phyloP scores from a whole-genome alignment of 2,329 filamentous ascomycete species.

The Ophiostoma sp. region DNA sequence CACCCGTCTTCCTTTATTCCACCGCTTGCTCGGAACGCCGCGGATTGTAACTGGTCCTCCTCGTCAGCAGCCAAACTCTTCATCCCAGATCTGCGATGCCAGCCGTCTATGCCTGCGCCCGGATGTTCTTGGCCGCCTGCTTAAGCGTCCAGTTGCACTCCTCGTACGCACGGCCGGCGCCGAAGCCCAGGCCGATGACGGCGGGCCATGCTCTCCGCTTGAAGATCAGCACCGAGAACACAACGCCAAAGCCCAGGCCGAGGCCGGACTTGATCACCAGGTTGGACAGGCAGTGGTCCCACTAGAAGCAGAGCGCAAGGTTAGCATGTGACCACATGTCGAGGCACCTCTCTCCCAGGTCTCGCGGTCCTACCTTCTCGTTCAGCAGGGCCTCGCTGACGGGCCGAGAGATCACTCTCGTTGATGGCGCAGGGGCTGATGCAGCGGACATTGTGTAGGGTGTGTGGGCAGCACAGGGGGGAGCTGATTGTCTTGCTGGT shows the following conservation, averaged over 20 bases:
- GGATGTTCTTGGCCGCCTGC: constrained; percentile 54
- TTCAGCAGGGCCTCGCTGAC: constrained; percentile 97
- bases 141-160: constrained; percentile 85
- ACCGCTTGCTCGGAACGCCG: no score
- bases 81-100: not conserved
- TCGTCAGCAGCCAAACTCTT: not conserved
- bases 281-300: constrained; percentile 97
- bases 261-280: constrained; percentile 94
- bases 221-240: constrained; percentile 97
- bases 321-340: not conserved
- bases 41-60: no score
- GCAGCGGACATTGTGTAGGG: constrained; percentile 47
- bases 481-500: not conserved
- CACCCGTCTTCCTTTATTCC: no score
- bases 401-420: constrained; percentile 66
- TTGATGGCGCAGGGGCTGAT: constrained; percentile 42
- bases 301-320: constrained; percentile 50
- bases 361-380: constrained; percentile 70
- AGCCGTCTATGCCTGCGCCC: constrained; percentile 43
- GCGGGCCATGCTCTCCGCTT: constrained; percentile 97
- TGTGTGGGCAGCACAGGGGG: constrained; percentile 8
- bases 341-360: not conserved
- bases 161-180: constrained; percentile 93
- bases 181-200: constrained; percentile 90
- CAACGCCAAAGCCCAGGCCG: constrained; percentile 92